phyloP scores from a whole-genome alignment of 1,284 basidiomycete species.

The Lentinus polychrous region DNA sequence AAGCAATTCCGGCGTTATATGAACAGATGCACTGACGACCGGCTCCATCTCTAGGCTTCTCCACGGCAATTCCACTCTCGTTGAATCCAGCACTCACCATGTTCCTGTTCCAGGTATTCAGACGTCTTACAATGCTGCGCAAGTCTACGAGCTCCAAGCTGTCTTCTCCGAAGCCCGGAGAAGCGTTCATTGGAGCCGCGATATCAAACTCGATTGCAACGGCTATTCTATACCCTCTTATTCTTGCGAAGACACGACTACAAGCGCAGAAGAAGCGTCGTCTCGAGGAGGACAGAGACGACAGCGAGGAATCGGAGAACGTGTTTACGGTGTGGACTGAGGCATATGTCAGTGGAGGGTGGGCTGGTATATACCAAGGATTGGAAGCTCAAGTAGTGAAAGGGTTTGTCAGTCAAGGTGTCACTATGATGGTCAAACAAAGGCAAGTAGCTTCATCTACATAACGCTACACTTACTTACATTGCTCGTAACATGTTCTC shows the following conservation, averaged over 20 bases:
- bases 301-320: constrained; percentile 11
- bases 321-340: constrained; percentile 19
- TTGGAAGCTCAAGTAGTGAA: constrained; percentile 46
- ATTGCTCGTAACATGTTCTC: background rate
- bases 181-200: constrained; percentile 45
- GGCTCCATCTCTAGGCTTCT: constrained; percentile 37
- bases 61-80: constrained; percentile 40
- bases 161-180: constrained; percentile 17
- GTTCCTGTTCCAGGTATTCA: constrained; percentile 45
- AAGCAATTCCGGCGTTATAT: constrained; percentile 5
- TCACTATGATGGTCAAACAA: constrained; percentile 51
- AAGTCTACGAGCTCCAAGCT: constrained; percentile 24
- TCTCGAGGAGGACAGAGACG: constrained; percentile 15
- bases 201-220: constrained; percentile 37
- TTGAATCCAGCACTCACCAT: constrained; percentile 51
- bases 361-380: constrained; percentile 43
- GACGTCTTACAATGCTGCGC: constrained; percentile 27
- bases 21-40: background rate
- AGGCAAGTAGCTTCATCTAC: constrained; percentile 23
- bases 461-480: background rate
- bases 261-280: constrained; percentile 27
- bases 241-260: constrained; percentile 50
- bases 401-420: constrained; percentile 48
- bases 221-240: constrained; percentile 44
- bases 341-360: constrained; percentile 22